Evolutionary conservation across 1,139 yeast genomes (phyloP).

Genomic region (Kurtzmaniella quercitrusa): DNA sequence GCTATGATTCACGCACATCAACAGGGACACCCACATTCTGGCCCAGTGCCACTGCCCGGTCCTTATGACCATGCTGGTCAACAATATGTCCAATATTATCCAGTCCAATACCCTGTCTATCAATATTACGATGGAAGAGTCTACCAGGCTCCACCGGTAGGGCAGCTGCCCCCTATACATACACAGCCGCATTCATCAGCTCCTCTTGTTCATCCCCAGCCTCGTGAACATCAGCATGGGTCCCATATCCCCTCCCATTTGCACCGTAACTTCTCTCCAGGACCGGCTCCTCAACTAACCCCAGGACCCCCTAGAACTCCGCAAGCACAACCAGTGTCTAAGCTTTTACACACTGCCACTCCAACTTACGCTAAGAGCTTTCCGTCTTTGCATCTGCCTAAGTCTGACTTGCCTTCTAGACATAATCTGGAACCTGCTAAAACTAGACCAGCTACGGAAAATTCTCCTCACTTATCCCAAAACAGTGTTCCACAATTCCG

Average conservation of each 20-base stretch:
- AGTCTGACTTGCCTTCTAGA: not conserved
- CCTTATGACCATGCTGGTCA: slow-evolving; percentile 3
- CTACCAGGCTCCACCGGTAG: not conserved
- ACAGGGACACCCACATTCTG: not conserved
- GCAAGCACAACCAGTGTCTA: not conserved
- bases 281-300: not conserved
- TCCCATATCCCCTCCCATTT: not conserved
- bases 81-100: slow-evolving; percentile 7
- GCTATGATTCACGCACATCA: not conserved
- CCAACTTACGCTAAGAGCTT: slow-evolving; percentile 3
- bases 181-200: not conserved
- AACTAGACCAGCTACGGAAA: not conserved
- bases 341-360: slow-evolving; percentile 1
- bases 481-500: slow-evolving; percentile 29
- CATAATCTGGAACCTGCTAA: slow-evolving; percentile 1
- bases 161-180: slow-evolving; percentile 3
- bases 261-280: not conserved
- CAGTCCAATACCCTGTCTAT: slow-evolving; percentile 4
- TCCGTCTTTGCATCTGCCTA: slow-evolving; percentile 11
- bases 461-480: not conserved
- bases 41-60: slow-evolving; percentile 4
- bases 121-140: slow-evolving; percentile 3
- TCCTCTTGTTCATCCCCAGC: slow-evolving; percentile 1
- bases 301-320: slow-evolving; percentile 2
- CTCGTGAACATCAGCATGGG: not conserved